Base-by-base conservation (phyloP, 1,139 yeast genomes). In the Suhomyces yuchorum region DNA sequence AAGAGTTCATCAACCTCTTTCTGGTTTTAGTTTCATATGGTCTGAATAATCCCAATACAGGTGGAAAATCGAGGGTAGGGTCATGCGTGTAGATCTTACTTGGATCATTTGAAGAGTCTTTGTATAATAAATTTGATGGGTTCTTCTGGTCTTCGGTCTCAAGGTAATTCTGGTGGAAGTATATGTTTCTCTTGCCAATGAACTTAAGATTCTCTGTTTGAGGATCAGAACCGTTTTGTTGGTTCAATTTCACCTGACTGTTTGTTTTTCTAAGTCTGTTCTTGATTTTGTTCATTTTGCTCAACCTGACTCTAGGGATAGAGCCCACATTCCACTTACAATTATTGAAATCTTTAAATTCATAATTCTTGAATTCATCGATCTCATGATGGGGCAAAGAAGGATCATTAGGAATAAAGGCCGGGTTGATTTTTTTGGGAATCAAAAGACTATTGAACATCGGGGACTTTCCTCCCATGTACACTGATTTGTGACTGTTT, bases 21-120 rank as follows among this genome's bases (percentile, higher is more conserved):
- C 71, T 70, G 1, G 74, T 57, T 36, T 73, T 69, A 35, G 69
- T 59, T 51, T 81, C 84, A 53, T 77, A 73, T 0, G 85, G 86
- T 50, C 87, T 67, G 54, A 80, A 82, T 44, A 80, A 59, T 0
- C 78, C 78, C 38, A 80, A 50, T 0, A 80, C 78, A 1, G 75
- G 75, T 23, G 67, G 77, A 59, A 62, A 73, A 37, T 45, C 56
- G 20, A 55, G 50, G n/a, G 38, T 48, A 56, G 46, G 56, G 44
- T 61, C 62, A 15, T 67, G 67, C 43, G 70, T 65, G 53, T 72
- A 75, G 2, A 70, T 61, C 17, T 71, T 67, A 37, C 67, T 53
- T 4, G 67, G 65, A 28, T 61, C 59, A 4, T 49, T 42, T 8
- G 60, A 55, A 28, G 54, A 49, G 23, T 59, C 56, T 42, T 57